Evolutionary conservation across 805 yeast species (phyloP), one percentile per base, ranked within the genome.

Genomic region (Metschnikowia vanudenii): DNA sequence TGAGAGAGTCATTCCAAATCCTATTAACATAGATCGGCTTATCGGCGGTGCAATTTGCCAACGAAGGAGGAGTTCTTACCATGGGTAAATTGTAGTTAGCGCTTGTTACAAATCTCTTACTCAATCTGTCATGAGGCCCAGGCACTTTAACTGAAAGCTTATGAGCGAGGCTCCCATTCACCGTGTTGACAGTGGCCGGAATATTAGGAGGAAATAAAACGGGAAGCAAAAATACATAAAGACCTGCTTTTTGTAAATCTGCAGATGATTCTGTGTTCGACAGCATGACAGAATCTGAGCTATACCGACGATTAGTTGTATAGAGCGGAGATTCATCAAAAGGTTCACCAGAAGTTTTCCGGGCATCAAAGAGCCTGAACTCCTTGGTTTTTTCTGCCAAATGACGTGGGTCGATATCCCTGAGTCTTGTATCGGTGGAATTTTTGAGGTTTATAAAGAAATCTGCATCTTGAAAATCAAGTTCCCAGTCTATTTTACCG

Each of bases 1-100:
- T 81, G 31, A 87, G 64, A 0, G 88, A 63, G 45, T 85, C 83
- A 54, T 81, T 80, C 94, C 94, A 87, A 1, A 81, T 74, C 51
- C 87, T 74, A 60, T 84, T 85, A 30, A 87, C 88, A 61, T 82
- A 85, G 14, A 87, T 78, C 0, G 95, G 89, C 58, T 85, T 87
- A 59, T 85, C 84, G 5, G 80, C 70, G 7, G 79, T 76, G 3
- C 81, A 75, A 30, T 78, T 74, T 2, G 82, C 81, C 59, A 76
- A 74, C 4, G 80, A 75, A 0, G 84, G 84, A 1, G 83, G 83
- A 1, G 79, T 66, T 43, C 83, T 62, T 8, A 78, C 75, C 64
- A 75, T 73, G 2, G 82, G 82, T 29, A 79, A 56, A 35, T 67
- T 59, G 49, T 60, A 69, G 28, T 40, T 41, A 2, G 67, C 63